A percentile compares a stretch with the other conserved stretches of the same genome.
These are phyloP conservation scores for Metarhizium album DNA, from an alignment of 2,329 filamentous ascomycete genomes.

Conservation along the genomic window DNA sequence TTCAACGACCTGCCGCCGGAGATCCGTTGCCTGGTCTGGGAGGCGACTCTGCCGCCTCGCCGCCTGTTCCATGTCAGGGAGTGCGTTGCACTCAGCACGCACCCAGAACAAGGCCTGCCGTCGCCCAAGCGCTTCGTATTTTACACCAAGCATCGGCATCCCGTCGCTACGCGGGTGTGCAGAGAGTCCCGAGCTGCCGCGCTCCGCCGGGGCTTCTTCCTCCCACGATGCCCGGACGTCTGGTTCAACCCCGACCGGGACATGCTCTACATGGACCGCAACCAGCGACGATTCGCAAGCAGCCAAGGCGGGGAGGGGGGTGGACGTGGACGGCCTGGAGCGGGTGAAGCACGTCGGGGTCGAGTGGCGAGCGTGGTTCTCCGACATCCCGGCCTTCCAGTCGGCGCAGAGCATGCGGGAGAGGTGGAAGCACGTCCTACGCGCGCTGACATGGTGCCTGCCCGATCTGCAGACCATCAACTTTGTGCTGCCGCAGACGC, in stretches of 20 bases:
- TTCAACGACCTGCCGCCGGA: conserved; percentile 15
- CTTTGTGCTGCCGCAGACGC: conserved; percentile 16
- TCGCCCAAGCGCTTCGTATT: conserved; percentile 11
- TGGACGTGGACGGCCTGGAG: conserved; percentile 13
- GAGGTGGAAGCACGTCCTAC: conserved; percentile 13
- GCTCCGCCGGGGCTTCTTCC: conserved; percentile 16
- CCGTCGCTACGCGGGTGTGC: conserved; percentile 13
- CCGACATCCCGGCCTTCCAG: conserved; percentile 14
- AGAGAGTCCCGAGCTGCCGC: conserved; percentile 17
- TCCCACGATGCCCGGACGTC: conserved; percentile 11
- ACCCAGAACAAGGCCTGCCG: not conserved
- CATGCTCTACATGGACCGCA: conserved; percentile 20
- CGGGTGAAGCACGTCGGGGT: conserved; percentile 16
- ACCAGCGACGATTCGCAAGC: conserved; percentile 10
- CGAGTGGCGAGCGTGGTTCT: conserved; percentile 20
- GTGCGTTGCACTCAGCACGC: not conserved
- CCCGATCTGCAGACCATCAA: conserved; percentile 14
- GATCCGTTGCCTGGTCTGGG: conserved; percentile 20
- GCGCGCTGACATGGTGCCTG: conserved; percentile 14
- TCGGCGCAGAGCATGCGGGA: conserved; percentile 11
- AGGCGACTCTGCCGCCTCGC: conserved; percentile 14
- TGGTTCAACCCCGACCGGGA: conserved; percentile 18
- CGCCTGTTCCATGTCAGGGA: conserved; percentile 20
- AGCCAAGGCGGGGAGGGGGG: not conserved
- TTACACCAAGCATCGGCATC: conserved; percentile 13